A percentile compares a stretch with the other conserved stretches of the same genome.
These are phyloP conservation scores for Polyplosphaeria fusca DNA, from an alignment of 495 filamentous ascomycete genomes.

Conservation along the genomic window DNA sequence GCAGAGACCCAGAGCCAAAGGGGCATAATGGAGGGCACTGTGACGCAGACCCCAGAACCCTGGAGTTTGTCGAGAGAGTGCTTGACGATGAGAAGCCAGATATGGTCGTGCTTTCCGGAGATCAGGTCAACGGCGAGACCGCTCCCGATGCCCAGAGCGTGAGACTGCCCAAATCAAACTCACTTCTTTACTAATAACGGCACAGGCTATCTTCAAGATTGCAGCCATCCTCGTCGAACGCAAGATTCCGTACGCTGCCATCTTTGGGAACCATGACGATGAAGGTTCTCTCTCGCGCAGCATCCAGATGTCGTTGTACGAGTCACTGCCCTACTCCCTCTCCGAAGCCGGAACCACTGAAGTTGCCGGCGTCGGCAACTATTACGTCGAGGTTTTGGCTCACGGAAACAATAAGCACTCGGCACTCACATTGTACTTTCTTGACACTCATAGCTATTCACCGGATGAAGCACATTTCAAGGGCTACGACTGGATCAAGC, in stretches of 20 bases:
- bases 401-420: constrained; percentile 75
- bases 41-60: constrained; percentile 84
- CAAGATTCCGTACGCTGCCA: constrained; percentile 86
- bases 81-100: constrained; percentile 91
- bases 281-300: constrained; percentile 76
- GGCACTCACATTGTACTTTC: constrained; percentile 85
- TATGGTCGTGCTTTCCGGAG: constrained; percentile 83
- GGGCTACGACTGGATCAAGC: constrained; percentile 96
- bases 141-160: constrained; percentile 84
- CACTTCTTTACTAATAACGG: constrained; percentile 5
- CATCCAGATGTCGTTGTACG: constrained; percentile 77
- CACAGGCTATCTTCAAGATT: constrained; percentile 84
- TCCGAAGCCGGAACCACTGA: constrained; percentile 75
- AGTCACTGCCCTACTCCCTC: constrained; percentile 84
- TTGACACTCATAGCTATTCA: constrained; percentile 90
- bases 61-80: constrained; percentile 79
- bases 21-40: constrained; percentile 70
- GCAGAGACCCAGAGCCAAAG: constrained; percentile 76
- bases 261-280: constrained; percentile 97
- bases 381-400: constrained; percentile 85
- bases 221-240: constrained; percentile 80
- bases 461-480: constrained; percentile 80
- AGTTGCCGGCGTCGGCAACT: constrained; percentile 90
- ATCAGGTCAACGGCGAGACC: constrained; percentile 93
- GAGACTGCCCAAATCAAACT: constrained; percentile 16